Percentiles rank a stretch among this genome's conserved stretches.
These are phyloP conservation scores for Hanseniaspora vineae DNA, from an alignment of 805 yeast genomes.

Conservation along the genomic window DNA sequence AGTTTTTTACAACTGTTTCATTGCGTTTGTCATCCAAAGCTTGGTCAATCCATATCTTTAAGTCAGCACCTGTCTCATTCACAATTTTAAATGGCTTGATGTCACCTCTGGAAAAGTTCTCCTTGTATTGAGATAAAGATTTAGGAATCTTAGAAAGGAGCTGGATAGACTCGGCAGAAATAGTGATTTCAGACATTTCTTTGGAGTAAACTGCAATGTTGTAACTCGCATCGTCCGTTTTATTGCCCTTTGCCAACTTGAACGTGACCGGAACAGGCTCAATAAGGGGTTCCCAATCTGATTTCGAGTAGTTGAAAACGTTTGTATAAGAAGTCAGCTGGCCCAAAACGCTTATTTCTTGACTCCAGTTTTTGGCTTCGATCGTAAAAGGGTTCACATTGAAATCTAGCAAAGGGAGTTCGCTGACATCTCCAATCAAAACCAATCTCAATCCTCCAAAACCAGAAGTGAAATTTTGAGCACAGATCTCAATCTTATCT, in stretches of 20 bases:
- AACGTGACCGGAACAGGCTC: slow-evolving; percentile 79
- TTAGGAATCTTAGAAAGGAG: slow-evolving; percentile 56
- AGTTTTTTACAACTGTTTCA: slow-evolving; percentile 28
- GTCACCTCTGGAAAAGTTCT: slow-evolving; percentile 55
- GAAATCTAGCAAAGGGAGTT: slow-evolving; percentile 75
- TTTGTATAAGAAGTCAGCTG: slow-evolving; percentile 55
- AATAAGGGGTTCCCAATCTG: slow-evolving; percentile 89
- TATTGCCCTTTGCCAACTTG: slow-evolving; percentile 39
- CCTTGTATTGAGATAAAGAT: slow-evolving; percentile 39
- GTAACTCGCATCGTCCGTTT: slow-evolving; percentile 27
- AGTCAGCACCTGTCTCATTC: slow-evolving; percentile 74
- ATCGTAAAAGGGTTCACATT: slow-evolving; percentile 56
- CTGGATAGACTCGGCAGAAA: slow-evolving; percentile 73
- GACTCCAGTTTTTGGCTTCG: slow-evolving; percentile 72
- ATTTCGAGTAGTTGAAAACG: slow-evolving; percentile 75
- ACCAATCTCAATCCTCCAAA: slow-evolving; percentile 72
- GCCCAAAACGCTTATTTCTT: slow-evolving; percentile 59
- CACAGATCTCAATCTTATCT: slow-evolving; percentile 38
- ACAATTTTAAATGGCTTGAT: slow-evolving; percentile 69
- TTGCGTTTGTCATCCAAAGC: slow-evolving; percentile 18
- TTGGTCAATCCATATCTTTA: slow-evolving; percentile 72
- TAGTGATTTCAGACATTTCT: slow-evolving; percentile 61
- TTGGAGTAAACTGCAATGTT: slow-evolving; percentile 61
- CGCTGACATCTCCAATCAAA: slow-evolving; percentile 82
- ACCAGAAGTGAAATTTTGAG: slow-evolving; percentile 53